These are phyloP conservation scores for Xylaria intraflava DNA, from an alignment of 495 filamentous ascomycete genomes.

Conservation along the genomic window DNA sequence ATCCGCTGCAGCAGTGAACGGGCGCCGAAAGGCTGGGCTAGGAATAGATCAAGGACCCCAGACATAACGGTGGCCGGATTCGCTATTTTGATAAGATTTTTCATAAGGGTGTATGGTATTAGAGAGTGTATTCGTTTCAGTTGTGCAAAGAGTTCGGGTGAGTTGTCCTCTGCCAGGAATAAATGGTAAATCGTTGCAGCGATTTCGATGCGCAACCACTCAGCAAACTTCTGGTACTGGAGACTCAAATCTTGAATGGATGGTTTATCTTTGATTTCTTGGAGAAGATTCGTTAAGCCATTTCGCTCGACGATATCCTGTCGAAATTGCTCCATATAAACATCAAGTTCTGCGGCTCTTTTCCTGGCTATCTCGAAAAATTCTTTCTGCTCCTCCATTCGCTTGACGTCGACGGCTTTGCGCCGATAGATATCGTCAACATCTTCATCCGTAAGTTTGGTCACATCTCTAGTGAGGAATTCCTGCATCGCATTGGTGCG, in stretches of 20 bases:
- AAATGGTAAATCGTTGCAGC: constrained; percentile 95
- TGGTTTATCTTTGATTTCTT: constrained; percentile 82
- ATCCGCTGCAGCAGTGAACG: constrained; percentile 88
- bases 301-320: constrained; percentile 57
- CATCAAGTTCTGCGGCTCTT: constrained; percentile 85
- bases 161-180: constrained; percentile 97
- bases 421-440: constrained; percentile 67
- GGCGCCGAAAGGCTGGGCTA: constrained; percentile 88
- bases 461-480: constrained; percentile 66
- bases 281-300: constrained; percentile 87
- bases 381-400: constrained; percentile 82
- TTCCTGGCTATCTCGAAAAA: constrained; percentile 94
- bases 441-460: constrained; percentile 74
- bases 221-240: constrained; percentile 96
- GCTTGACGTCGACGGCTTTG: constrained; percentile 77
- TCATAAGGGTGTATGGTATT: constrained; percentile 85
- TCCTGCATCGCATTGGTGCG: constrained; percentile 72
- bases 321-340: constrained; percentile 90
- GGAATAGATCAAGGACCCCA: constrained; percentile 84
- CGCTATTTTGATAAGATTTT: constrained; percentile 92
- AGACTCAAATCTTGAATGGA: constrained; percentile 80
- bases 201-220: constrained; percentile 96
- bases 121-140: constrained; percentile 87
- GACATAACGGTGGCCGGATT: constrained; percentile 96
- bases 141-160: constrained; percentile 90